Base-by-base conservation (phyloP, 164 flowering plant genomes). In the Euptelea pleiosperma region DNA sequence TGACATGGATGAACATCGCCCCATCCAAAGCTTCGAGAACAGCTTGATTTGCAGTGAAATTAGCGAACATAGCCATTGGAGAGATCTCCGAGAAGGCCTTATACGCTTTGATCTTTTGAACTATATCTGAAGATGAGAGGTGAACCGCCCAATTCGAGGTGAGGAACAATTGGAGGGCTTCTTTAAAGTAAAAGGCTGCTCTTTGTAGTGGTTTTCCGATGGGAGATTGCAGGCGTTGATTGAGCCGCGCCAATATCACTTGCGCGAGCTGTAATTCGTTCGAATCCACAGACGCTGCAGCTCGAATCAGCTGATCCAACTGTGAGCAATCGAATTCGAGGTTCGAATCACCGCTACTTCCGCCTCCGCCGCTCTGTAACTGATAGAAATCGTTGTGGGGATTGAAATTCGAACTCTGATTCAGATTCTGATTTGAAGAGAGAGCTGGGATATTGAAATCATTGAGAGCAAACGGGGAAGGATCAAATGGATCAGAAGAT, bases 151-250 rank as follows among this genome's bases (percentile, higher is more conserved):
- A 74, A 50, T 67, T 67, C 18, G 79, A 66, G 21, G 78, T 24
- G 36, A 87, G 73, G 26, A 83, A 72, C 2, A 75, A 63, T 33
- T 74, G 76, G 29, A 91, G 84, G 16, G 98, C 96, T 70, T 91
- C 96, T 58, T 85, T 91, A 84, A 91, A 89, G 77, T 74, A 82
- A 57, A 85, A 84, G 0, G 85, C 90, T n/a, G 98, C 83, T 55
- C 96, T 60, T 18, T 85, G 89, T 28, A 86, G 79, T 0, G 98
- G 96, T 22, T 83, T 85, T 0, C 91, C 94, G 15, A 36, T 15
- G 0, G 92, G 87, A 7, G 79, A 73, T 9, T 64, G 69, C 1
- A 82, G 68, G 19, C 82, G 83, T 42, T 84, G 85, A 69, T 91
- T 91, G 79, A 91, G 89, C 76, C 96, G 90, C 47, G 82, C 84